Percentiles rank a stretch among this genome's conserved stretches.
These are phyloP conservation scores for Trichosporon coremiiforme DNA, from an alignment of 1,284 basidiomycete species.

Conservation along the genomic window DNA sequence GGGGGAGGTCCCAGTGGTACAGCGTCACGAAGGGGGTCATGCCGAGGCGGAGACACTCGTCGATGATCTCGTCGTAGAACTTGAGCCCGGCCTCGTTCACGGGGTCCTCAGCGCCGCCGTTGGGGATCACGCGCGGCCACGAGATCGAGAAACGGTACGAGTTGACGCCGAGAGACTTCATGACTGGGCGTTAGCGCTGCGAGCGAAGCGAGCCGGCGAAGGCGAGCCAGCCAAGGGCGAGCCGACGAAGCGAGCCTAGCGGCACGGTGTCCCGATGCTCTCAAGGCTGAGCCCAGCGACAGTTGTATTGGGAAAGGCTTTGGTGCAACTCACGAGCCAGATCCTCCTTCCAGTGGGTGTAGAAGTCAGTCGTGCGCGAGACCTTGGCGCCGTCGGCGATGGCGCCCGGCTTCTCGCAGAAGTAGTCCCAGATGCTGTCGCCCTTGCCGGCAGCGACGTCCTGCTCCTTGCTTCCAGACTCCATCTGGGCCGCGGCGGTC, in stretches of 20 bases:
- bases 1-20: conserved; percentile 78
- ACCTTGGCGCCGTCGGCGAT: conserved; percentile 68
- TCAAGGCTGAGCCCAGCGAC: no score
- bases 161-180: conserved; percentile 65
- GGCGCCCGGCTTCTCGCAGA: conserved; percentile 67
- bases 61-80: conserved; percentile 36
- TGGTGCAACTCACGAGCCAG: conserved; percentile 59
- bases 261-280: no score
- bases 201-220: not conserved
- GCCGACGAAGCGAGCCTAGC: no score
- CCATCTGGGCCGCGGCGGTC: conserved; percentile 61
- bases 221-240: not conserved
- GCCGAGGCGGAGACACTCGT: conserved; percentile 54
- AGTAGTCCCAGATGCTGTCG: conserved; percentile 72
- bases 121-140: conserved; percentile 72
- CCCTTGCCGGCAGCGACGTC: conserved; percentile 42
- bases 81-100: conserved; percentile 68
- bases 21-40: conserved; percentile 74
- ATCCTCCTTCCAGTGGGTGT: conserved; percentile 69
- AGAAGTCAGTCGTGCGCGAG: conserved; percentile 71
- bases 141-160: conserved; percentile 69
- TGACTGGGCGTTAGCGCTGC: conserved; percentile 47
- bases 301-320: no score
- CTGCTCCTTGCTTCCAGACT: conserved; percentile 32
- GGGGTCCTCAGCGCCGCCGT: conserved; percentile 67